Percentiles rank a stretch among this genome's conserved stretches.
phyloP scores from a whole-genome alignment of 2,329 filamentous ascomycete species.

The Thelonectria discophora region DNA sequence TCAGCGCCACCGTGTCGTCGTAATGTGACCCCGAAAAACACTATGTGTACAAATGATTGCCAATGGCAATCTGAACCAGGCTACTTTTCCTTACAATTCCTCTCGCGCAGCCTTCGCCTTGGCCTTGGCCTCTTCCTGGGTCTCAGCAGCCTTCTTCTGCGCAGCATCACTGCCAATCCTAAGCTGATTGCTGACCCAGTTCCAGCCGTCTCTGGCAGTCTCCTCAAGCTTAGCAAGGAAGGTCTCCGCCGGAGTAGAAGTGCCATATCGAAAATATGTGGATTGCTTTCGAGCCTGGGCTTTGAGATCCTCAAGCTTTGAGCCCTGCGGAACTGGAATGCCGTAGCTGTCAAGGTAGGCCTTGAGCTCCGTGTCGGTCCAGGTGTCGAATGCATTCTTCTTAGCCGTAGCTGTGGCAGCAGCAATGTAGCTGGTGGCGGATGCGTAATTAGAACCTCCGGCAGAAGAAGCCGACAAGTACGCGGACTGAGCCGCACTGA shows the following conservation, averaged over 20 bases:
- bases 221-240: slow-evolving; percentile 71
- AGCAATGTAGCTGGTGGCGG: slow-evolving; percentile 75
- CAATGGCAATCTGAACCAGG: neutral
- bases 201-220: slow-evolving; percentile 56
- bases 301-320: slow-evolving; percentile 73
- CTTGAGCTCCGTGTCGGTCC: slow-evolving; percentile 79
- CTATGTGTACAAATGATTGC: neutral
- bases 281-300: slow-evolving; percentile 76
- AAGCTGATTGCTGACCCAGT: slow-evolving; percentile 62
- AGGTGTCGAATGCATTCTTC: slow-evolving; percentile 73
- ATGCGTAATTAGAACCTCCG: slow-evolving; percentile 68
- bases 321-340: slow-evolving; percentile 72
- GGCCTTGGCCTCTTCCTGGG: slow-evolving; percentile 41
- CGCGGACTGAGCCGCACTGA: slow-evolving; percentile 69
- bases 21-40: neutral
- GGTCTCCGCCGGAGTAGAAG: slow-evolving; percentile 70
- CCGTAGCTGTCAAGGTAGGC: slow-evolving; percentile 83
- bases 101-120: slow-evolving; percentile 52
- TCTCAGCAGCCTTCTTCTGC: slow-evolving; percentile 56
- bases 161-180: slow-evolving; percentile 58
- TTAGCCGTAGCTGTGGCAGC: slow-evolving; percentile 73
- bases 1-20: neutral
- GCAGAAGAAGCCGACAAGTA: slow-evolving; percentile 68
- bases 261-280: slow-evolving; percentile 81
- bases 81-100: slow-evolving; percentile 56